Percentiles rank a stretch among this genome's conserved stretches.
Evolutionary conservation across 2,329 filamentous ascomycete species (phyloP).

Genomic region (Pyrenophora teres): DNA sequence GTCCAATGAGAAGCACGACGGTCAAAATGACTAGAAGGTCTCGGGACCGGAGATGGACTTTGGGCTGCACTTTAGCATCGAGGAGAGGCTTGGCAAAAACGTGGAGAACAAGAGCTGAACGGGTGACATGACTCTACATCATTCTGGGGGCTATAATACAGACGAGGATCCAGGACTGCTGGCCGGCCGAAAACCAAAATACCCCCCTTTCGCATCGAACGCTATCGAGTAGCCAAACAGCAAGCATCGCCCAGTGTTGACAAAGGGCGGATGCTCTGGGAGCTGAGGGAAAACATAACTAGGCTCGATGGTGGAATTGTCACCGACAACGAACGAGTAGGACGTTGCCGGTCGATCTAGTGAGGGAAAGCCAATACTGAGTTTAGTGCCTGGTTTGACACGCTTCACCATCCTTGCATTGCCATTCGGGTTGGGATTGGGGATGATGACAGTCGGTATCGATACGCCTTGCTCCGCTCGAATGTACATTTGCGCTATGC

Average conservation of each 20-base stretch:
- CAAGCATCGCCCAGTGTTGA: constrained; percentile 45
- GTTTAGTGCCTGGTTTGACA: constrained; percentile 36
- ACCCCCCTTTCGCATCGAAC: constrained; percentile 41
- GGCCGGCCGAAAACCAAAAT: constrained; percentile 38
- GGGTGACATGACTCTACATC: background rate
- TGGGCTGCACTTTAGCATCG: constrained; percentile 8
- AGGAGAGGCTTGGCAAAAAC: constrained; percentile 1
- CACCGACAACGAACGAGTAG: constrained; percentile 38
- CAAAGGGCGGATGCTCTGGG: constrained; percentile 28
- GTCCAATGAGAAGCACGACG: constrained; percentile 41
- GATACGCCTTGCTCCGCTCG: constrained; percentile 31
- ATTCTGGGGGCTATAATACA: constrained; percentile 19
- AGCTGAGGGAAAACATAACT: constrained; percentile 35
- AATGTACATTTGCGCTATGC: constrained; percentile 45
- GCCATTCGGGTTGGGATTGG: constrained; percentile 38
- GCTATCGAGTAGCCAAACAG: constrained; percentile 40
- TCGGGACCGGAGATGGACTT: constrained; percentile 21
- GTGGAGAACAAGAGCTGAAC: constrained; percentile 1
- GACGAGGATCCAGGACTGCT: constrained; percentile 17
- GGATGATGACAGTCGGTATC: constrained; percentile 37
- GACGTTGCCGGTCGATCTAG: constrained; percentile 19
- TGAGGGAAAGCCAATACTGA: constrained; percentile 33
- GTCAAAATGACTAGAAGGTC: constrained; percentile 41
- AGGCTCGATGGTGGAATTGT: constrained; percentile 30
- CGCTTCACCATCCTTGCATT: constrained; percentile 34